These are phyloP conservation scores for Clonostachys sp. DNA, from an alignment of 2,329 filamentous ascomycete species.

Conservation along the genomic window DNA sequence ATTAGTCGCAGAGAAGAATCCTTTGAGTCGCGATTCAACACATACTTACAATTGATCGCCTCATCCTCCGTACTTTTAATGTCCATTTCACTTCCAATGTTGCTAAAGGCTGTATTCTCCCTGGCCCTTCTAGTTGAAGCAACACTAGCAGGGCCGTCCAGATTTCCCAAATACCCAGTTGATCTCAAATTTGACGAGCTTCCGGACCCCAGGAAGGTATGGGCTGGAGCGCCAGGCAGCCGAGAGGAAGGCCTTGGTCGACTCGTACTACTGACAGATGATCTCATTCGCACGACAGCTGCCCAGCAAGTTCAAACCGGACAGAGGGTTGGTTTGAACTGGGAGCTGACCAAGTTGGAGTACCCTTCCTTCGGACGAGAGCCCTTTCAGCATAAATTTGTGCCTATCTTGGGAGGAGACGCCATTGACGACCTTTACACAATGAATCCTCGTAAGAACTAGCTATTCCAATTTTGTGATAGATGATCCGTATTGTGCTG, in stretches of 20 bases:
- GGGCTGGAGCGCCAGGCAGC: conserved; percentile 36
- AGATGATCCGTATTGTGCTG: neutral
- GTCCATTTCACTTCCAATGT: too few species aligned
- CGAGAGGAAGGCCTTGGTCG: conserved; percentile 48
- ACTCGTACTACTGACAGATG: conserved; percentile 43
- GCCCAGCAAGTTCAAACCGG: conserved; percentile 45
- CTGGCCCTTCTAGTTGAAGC: too few species aligned
- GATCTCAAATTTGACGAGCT: conserved; percentile 14
- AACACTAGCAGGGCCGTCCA: too few species aligned
- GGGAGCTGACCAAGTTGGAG: conserved; percentile 52
- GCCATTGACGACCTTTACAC: conserved; percentile 45
- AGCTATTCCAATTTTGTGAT: neutral
- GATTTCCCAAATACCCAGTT: too few species aligned
- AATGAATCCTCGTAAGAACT: conserved; percentile 33
- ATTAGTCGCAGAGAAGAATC: too few species aligned
- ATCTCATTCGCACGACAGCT: conserved; percentile 45
- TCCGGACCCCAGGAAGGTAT: conserved; percentile 40
- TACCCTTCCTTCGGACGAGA: conserved; percentile 47
- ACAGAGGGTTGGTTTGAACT: conserved; percentile 44
- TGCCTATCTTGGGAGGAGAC: conserved; percentile 37
- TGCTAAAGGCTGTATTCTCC: too few species aligned
- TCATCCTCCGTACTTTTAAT: too few species aligned
- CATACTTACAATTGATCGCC: too few species aligned
- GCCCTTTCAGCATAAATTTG: conserved; percentile 43
- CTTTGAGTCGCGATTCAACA: too few species aligned